These are phyloP conservation scores for Aureococcus anophagefferens DNA, from an alignment of 108 stramenopile species.

Conservation along the genomic window DNA sequence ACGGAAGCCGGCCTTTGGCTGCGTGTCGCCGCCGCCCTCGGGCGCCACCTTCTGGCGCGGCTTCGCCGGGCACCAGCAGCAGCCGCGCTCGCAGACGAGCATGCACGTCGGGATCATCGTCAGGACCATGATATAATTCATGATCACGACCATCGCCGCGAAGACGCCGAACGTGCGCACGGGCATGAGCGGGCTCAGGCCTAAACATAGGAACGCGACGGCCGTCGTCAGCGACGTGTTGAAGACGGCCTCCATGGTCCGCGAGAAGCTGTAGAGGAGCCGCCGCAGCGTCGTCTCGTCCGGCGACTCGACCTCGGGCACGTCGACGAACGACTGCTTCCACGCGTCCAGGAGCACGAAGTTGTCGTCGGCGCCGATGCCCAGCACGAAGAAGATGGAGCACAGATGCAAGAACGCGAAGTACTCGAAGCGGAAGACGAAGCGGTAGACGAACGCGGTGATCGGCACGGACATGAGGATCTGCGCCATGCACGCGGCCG, in stretches of 20 bases:
- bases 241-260: slow-evolving; percentile 16
- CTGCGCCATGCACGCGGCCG: slow-evolving; percentile 9
- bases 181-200: slow-evolving; percentile 13
- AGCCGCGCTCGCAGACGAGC: slow-evolving; percentile 6
- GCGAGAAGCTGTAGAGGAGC: slow-evolving; percentile 3
- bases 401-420: slow-evolving; percentile 9
- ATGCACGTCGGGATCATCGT: slow-evolving; percentile 12
- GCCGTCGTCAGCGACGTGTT: slow-evolving; percentile 24
- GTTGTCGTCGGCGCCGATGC: slow-evolving; percentile 17
- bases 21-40: too few species aligned
- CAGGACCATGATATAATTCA: slow-evolving; percentile 21
- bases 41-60: not conserved
- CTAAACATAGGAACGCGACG: slow-evolving; percentile 11
- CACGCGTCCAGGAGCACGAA: slow-evolving; percentile 17
- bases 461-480: slow-evolving; percentile 8
- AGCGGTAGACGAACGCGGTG: slow-evolving; percentile 3
- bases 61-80: not conserved
- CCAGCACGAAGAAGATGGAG: slow-evolving; percentile 13
- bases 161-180: slow-evolving; percentile 27
- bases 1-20: not conserved
- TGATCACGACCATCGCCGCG: slow-evolving; percentile 22
- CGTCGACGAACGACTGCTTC: slow-evolving; percentile 1
- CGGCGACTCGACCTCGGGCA: not conserved
- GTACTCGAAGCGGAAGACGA: slow-evolving; percentile 8
- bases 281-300: slow-evolving; percentile 5